Evolutionary conservation across 768 basidiomycete species (phyloP), one percentile per base, ranked within the genome.

Genomic region (Pleurotus tuoliensis): DNA sequence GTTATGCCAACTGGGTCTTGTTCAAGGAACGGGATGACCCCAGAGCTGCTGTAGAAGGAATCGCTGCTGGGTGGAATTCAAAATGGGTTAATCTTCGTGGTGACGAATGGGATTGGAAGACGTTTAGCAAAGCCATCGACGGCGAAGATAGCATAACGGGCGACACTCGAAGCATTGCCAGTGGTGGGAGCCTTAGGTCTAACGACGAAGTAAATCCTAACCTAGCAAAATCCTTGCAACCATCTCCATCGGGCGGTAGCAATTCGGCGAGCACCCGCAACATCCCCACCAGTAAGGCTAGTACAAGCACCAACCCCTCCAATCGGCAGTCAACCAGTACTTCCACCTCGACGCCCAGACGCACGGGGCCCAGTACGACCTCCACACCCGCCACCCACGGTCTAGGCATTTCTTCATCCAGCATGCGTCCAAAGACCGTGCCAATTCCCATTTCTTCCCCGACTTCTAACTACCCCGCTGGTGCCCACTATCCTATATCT

Each of bases 1-100:
- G 87, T 55, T 92, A 91, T 60, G 83, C 83, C 5, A 87, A 90
- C 65, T 88, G 86, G 83, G 71, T 90, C 1, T 71, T 82, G 16
- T 91, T 92, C 73, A 80, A 81, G 57, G 80, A 84, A 53, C 67
- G 82, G 15, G 88, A 91, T 56, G 87, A 91, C 63, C 85, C 87
- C 16, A 73, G 86, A 18, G 69, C 71, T 18, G 83, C 88, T 2
- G 83, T 89, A 22, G 84, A 87, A 58, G 84, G 86, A 16, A 75
- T 84, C 22, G 85, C 85, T 15, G 80, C 80, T 11, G 86, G 87
- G 34, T 85, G 84, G 81, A 84, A 78, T 59, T 82, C 80, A 9
- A 80, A 76, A 58, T 86, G 82, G 76, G 63, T 84, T 37, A 75
- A 70, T 57, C 67, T 76, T 3, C 72, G 69, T 34, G 76, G 75